Conservation (phyloP, 2,329 filamentous ascomycete genomes). For the Curvularia spicifera region DNA sequence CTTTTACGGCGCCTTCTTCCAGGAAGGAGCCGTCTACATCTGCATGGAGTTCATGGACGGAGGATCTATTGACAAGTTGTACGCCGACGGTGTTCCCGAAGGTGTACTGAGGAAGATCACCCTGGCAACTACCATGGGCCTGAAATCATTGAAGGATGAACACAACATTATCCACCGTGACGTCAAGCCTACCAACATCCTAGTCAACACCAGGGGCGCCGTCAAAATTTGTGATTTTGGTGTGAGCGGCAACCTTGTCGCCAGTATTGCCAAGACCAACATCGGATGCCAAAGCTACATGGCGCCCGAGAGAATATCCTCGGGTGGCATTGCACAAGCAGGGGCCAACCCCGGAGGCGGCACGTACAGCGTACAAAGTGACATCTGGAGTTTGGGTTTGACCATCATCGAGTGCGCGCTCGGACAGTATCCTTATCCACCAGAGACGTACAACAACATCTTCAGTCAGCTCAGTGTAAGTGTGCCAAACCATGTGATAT, state of each 20-base stretch:
- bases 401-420: slow-evolving; percentile 96
- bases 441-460: slow-evolving; percentile 97
- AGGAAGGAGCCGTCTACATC: slow-evolving; percentile 98
- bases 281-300: slow-evolving; percentile 99
- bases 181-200: slow-evolving; percentile 98
- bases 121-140: slow-evolving; percentile 83
- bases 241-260: slow-evolving; percentile 93
- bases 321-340: slow-evolving; percentile 76
- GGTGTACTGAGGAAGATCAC: slow-evolving; percentile 88
- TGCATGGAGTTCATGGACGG: slow-evolving; percentile 99
- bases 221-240: slow-evolving; percentile 99
- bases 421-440: slow-evolving; percentile 93
- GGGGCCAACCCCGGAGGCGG: slow-evolving; percentile 73
- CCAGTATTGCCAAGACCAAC: slow-evolving; percentile 97
- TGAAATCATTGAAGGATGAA: slow-evolving; percentile 93
- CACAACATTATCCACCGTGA: slow-evolving; percentile 99
- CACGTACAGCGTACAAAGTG: slow-evolving; percentile 96
- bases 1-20: slow-evolving; percentile 98
- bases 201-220: slow-evolving; percentile 87
- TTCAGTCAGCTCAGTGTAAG: slow-evolving; percentile 96
- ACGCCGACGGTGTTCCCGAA: slow-evolving; percentile 88
- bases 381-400: slow-evolving; percentile 95
- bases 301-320: slow-evolving; percentile 94
- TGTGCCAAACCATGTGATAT: neutral
- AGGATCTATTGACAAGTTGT: slow-evolving; percentile 95